phyloP scores from a whole-genome alignment of 2,329 filamentous ascomycete genomes.

The Xylaria polymorpha region DNA sequence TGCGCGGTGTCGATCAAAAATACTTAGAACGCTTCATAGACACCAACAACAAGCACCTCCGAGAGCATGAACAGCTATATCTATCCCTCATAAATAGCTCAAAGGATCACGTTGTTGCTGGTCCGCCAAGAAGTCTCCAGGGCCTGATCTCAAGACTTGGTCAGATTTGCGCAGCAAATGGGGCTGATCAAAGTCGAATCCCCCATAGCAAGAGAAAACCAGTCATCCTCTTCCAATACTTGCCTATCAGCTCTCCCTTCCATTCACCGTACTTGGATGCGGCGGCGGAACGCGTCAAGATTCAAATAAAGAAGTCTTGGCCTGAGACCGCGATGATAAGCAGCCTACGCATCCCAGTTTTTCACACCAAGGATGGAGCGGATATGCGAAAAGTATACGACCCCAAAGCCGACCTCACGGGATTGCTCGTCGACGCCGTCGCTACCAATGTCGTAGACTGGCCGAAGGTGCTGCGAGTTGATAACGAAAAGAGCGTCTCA shows the following conservation, averaged over 20 bases:
- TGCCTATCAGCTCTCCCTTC: conserved; percentile 97
- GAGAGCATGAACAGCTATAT: conserved; percentile 88
- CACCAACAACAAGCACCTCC: conserved; percentile 94
- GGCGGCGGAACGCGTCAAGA: conserved; percentile 82
- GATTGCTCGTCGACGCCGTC: conserved; percentile 25
- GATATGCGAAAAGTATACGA: conserved; percentile 22
- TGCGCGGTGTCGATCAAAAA: conserved; percentile 86
- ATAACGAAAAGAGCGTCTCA: conserved; percentile 10
- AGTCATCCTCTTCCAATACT: conserved; percentile 94
- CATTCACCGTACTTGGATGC: conserved; percentile 92
- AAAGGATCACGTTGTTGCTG: conserved; percentile 96
- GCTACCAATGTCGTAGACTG: conserved; percentile 31
- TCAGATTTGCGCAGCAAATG: conserved; percentile 95
- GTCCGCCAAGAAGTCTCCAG: conserved; percentile 93
- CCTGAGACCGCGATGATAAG: conserved; percentile 71
- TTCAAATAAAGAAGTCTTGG: conserved; percentile 83
- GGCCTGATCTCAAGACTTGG: conserved; percentile 93
- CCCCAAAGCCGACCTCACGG: conserved; percentile 10
- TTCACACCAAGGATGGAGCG: conserved; percentile 68
- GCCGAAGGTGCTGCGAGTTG: conserved; percentile 20
- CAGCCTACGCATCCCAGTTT: conserved; percentile 82
- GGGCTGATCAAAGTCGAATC: conserved; percentile 91
- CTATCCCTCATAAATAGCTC: conserved; percentile 97
- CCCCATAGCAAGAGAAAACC: conserved; percentile 96
- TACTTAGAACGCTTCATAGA: conserved; percentile 96